Conservation (phyloP, 2,329 filamentous ascomycete species). For the Sporothrix humicola region DNA sequence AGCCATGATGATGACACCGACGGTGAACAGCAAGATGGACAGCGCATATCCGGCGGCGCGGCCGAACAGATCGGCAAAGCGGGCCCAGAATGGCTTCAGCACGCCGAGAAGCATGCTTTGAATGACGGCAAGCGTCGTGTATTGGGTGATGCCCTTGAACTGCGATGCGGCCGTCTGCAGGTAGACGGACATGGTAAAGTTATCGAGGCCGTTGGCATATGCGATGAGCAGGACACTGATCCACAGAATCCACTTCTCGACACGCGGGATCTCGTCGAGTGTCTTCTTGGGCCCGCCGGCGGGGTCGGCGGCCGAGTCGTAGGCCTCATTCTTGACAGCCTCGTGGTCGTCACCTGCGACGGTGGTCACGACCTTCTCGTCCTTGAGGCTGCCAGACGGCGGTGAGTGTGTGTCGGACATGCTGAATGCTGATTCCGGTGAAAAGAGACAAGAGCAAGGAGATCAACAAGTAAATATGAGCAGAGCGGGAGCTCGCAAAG, state of each 20-base stretch:
- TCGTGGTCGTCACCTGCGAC: neutral
- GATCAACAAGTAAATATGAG: neutral
- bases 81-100: slow-evolving; percentile 6
- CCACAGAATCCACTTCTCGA: slow-evolving; percentile 16
- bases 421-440: neutral
- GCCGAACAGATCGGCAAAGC: neutral
- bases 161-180: slow-evolving; percentile 16
- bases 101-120: slow-evolving; percentile 11
- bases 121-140: slow-evolving; percentile 7
- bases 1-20: slow-evolving; percentile 8
- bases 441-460: neutral
- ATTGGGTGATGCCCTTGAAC: slow-evolving; percentile 18
- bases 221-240: neutral
- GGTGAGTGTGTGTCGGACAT: neutral
- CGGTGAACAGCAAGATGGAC: neutral
- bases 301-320: neutral
- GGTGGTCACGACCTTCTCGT: slow-evolving; percentile 3
- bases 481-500: neutral
- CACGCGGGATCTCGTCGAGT: slow-evolving; percentile 3
- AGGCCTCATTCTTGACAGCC: neutral
- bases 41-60: neutral
- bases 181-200: slow-evolving; percentile 11
- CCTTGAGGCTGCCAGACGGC: slow-evolving; percentile 9
- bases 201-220: slow-evolving; percentile 5
- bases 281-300: neutral